Evolutionary conservation across 2,329 filamentous ascomycete species (phyloP).

Genomic region (Diaporthe australafricana): DNA sequence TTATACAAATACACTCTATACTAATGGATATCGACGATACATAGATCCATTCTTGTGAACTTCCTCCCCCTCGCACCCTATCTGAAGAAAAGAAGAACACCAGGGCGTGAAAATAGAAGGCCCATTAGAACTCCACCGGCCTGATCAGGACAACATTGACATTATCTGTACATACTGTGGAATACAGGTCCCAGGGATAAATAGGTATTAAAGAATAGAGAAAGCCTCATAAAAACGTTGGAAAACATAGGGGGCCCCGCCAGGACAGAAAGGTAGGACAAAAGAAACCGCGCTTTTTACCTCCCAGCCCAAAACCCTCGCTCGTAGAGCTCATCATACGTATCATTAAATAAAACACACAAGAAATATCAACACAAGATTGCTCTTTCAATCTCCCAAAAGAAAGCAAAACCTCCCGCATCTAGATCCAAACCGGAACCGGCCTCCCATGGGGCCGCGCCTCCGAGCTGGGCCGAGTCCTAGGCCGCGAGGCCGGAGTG

Average conservation of each 20-base stretch:
- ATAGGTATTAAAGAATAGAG: not conserved
- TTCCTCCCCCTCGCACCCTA: not conserved
- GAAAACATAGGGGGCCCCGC: not conserved
- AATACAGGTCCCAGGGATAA: not conserved
- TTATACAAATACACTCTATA: not conserved
- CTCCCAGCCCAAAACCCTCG: not conserved
- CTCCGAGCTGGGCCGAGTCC: slow-evolving; percentile 2
- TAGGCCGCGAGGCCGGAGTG: not conserved
- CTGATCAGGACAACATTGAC: not conserved
- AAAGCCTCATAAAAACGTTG: not conserved
- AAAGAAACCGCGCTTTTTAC: not conserved
- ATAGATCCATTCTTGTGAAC: not conserved
- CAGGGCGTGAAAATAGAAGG: too few relatives aligned
- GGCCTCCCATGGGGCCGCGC: slow-evolving; percentile 1
- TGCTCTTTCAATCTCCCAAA: not conserved
- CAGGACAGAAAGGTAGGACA: not conserved
- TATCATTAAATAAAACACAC: not conserved
- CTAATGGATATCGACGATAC: not conserved
- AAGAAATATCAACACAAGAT: too few relatives aligned
- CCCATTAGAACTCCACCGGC: too few relatives aligned
- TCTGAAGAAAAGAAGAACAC: not conserved
- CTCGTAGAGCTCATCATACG: not conserved
- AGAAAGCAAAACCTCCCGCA: too few relatives aligned
- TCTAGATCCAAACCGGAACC: slow-evolving; percentile 25
- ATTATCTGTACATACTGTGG: not conserved